These are phyloP conservation scores for Candida golubevii DNA, from an alignment of 805 yeast genomes.

Conservation along the genomic window DNA sequence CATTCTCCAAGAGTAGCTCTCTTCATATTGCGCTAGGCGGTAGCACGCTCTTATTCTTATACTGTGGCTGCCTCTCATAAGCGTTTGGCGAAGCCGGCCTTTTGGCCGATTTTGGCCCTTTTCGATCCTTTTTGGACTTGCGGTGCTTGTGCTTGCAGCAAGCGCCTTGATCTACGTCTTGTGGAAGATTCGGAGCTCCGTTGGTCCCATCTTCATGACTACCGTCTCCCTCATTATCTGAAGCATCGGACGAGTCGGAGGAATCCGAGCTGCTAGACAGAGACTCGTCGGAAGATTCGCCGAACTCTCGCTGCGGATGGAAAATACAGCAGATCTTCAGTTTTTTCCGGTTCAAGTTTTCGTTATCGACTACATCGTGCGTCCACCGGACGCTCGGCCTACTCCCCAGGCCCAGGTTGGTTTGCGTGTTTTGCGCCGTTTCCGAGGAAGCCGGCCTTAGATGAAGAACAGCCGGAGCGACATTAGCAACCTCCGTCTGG, in stretches of 20 bases:
- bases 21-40: constrained; percentile 8
- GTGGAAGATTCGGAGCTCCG: background rate
- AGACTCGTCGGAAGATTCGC: constrained; percentile 34
- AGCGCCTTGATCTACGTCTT: background rate
- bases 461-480: constrained; percentile 13
- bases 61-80: constrained; percentile 78
- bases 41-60: constrained; percentile 15
- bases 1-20: background rate
- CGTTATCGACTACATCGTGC: constrained; percentile 86
- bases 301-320: constrained; percentile 67
- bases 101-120: background rate
- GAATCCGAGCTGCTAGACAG: constrained; percentile 18
- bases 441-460: constrained; percentile 11
- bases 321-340: constrained; percentile 87
- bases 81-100: constrained; percentile 61
- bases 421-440: background rate
- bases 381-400: constrained; percentile 71
- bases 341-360: constrained; percentile 80
- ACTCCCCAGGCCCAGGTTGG: background rate
- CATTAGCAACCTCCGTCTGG: background rate
- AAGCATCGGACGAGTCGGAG: constrained; percentile 31
- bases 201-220: background rate
- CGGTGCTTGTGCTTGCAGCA: constrained; percentile 18
- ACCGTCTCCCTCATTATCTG: constrained; percentile 13
- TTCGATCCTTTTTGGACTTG: constrained; percentile 21